Evolutionary conservation across 164 flowering plant species (phyloP), one percentile per base, ranked within the genome.

Genomic region (Nymphaea thermarum): DNA sequence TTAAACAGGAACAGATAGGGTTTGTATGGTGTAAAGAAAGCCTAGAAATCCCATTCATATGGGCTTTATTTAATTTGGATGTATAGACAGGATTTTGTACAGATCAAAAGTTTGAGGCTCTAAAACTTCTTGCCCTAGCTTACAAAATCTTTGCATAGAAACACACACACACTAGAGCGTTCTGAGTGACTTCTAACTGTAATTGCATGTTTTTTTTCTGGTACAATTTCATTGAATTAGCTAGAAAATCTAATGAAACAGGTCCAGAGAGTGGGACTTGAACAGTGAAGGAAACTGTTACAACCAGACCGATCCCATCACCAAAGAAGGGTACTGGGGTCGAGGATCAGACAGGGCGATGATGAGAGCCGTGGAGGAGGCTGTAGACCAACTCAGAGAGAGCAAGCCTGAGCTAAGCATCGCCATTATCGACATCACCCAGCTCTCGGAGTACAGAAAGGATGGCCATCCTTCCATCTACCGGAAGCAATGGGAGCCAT

Each of bases 401-500:
- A 10, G 8, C 14, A 51, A 4, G 3, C 57, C 57, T 51, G 12
- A 8, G 57, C 57, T 51, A 4, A 81, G 81, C 79, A 80, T 91
- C 18, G 79, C 89, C 5, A 78, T 94, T 18, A 82, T 94, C 60
- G 91, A 94, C 81, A 89, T 91, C 57, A 94, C 97, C 1, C 97
- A 87, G 57, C 88, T 94, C 15, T 91, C 98, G 5, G 82, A 78
- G 63, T 94, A 89, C 45, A 71, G 97, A 2, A 91, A 82, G 69
- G 98, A 94, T 41, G 97, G 94, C 0, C 96, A 94, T 81, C 86
- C 96, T 1, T 77, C 89, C 2, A 89, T 91, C 60, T 88, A 89
- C 87, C 91, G 89, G 91, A 87, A 86, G 85, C 97, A 91, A 18
- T 89, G 97, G 97, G 82, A 44, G 18, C 93, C 91, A 8, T 65